Conservation (phyloP, 345 rosid species). For the Pugionium dolabratum region DNA sequence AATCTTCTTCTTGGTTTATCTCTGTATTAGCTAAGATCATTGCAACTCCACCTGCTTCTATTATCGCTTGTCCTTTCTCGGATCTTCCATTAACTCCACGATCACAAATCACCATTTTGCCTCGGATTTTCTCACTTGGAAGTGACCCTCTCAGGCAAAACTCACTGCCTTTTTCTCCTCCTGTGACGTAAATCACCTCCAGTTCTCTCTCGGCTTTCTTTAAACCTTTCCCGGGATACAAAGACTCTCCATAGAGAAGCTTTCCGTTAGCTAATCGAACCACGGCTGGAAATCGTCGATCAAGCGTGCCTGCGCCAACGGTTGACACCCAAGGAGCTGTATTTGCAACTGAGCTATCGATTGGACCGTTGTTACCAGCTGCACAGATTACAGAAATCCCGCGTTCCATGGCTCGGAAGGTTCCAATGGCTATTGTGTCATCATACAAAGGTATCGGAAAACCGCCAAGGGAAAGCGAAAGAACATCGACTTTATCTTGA, state of each 20-base stretch:
- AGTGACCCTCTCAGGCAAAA: slow-evolving; percentile 80
- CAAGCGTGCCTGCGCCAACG: slow-evolving; percentile 85
- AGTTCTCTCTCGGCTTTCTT: slow-evolving; percentile 48
- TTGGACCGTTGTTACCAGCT: slow-evolving; percentile 90
- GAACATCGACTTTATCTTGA: slow-evolving; percentile 75
- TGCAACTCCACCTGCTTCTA: slow-evolving; percentile 91
- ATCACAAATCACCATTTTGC: slow-evolving; percentile 87
- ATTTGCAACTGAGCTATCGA: slow-evolving; percentile 74
- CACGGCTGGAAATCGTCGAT: slow-evolving; percentile 77
- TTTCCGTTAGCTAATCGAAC: slow-evolving; percentile 59
- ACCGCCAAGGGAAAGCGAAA: slow-evolving; percentile 87
- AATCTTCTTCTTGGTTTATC: slow-evolving; percentile 78
- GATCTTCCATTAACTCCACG: slow-evolving; percentile 87
- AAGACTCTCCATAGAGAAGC: slow-evolving; percentile 72
- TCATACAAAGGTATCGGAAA: slow-evolving; percentile 78
- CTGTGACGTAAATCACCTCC: slow-evolving; percentile 64
- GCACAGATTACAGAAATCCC: slow-evolving; percentile 87
- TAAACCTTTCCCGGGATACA: slow-evolving; percentile 61
- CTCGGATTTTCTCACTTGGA: slow-evolving; percentile 57
- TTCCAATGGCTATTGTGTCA: slow-evolving; percentile 87
- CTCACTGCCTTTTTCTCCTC: slow-evolving; percentile 63
- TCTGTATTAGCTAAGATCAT: slow-evolving; percentile 82
- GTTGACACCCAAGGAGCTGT: slow-evolving; percentile 94
- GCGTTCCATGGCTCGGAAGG: slow-evolving; percentile 77
- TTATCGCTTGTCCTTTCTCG: slow-evolving; percentile 78